phyloP scores from a whole-genome alignment of 2,329 filamentous ascomycete species.

The Cordyceps farinosa region DNA sequence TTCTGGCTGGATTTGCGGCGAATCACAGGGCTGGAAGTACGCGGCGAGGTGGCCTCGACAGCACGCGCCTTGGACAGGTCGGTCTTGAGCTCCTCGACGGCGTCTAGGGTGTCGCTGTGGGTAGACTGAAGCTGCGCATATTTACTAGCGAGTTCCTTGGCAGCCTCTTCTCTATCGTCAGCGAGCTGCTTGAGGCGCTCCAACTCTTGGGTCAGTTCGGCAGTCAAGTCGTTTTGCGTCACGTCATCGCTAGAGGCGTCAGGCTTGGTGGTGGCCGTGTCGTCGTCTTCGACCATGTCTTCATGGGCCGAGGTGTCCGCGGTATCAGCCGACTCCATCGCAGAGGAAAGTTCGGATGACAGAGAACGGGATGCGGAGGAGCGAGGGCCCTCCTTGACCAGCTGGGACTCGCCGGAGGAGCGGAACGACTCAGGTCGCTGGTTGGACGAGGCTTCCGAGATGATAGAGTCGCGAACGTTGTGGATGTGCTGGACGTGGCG shows the following conservation, averaged over 20 bases:
- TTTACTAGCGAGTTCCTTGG: constrained; percentile 68
- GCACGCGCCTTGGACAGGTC: constrained; percentile 76
- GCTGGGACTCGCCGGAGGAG: constrained; percentile 69
- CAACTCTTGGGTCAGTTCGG: constrained; percentile 59
- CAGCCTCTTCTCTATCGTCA: constrained; percentile 71
- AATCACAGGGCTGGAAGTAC: constrained; percentile 71
- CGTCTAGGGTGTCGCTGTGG: constrained; percentile 76
- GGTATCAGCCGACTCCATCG: constrained; percentile 69
- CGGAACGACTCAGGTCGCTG: constrained; percentile 76
- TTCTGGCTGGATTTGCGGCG: constrained; percentile 92
- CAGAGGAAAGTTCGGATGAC: constrained; percentile 89
- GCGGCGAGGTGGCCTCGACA: constrained; percentile 56
- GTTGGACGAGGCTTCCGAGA: constrained; percentile 49
- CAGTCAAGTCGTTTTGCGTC: constrained; percentile 31
- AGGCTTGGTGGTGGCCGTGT: constrained; percentile 45
- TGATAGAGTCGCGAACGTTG: constrained; percentile 51
- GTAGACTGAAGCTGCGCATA: constrained; percentile 81
- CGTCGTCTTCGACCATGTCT: constrained; percentile 41
- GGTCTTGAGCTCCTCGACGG: constrained; percentile 87
- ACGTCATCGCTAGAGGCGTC: constrained; percentile 37
- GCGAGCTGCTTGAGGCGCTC: constrained; percentile 67
- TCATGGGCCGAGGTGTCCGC: constrained; percentile 57
- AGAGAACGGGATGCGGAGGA: constrained; percentile 81
- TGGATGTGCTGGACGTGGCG: constrained; percentile 62
- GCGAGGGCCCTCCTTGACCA: constrained; percentile 60